Percentiles rank a stretch among this genome's conserved stretches.
phyloP scores from a whole-genome alignment of 441 rosid genomes.

The Adansonia grandidieri region DNA sequence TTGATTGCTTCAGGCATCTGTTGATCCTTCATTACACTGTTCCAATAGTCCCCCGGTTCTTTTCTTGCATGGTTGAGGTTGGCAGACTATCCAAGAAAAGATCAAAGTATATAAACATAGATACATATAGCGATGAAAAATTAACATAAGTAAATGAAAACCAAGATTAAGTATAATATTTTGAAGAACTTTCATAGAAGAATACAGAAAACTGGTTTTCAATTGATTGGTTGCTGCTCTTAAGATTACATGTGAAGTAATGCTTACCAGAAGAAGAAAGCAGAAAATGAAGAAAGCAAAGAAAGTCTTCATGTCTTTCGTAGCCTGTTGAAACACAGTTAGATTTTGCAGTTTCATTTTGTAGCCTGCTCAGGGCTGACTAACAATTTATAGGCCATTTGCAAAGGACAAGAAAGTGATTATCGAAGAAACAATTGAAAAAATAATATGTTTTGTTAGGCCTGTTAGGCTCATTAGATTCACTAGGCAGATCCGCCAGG shows the following conservation, averaged over 20 bases:
- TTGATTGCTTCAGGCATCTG: slow-evolving; percentile 38
- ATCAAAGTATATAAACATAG: not conserved
- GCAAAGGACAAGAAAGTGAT: slow-evolving; percentile 20
- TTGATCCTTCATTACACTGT: slow-evolving; percentile 30
- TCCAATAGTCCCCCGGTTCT: slow-evolving; percentile 40
- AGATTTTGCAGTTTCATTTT: not conserved
- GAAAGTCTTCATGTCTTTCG: slow-evolving; percentile 19
- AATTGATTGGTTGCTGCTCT: not conserved
- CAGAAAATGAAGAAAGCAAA: not conserved
- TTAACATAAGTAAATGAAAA: not conserved
- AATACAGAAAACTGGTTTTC: not conserved
- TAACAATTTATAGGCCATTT: slow-evolving; percentile 12
- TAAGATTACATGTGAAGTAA: not conserved
- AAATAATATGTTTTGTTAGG: not conserved
- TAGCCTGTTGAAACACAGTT: not conserved
- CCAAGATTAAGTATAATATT: not conserved
- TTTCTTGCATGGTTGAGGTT: slow-evolving; percentile 32
- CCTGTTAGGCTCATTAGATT: too few relatives aligned
- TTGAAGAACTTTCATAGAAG: not conserved
- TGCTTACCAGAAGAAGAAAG: slow-evolving; percentile 26
- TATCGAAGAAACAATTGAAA: not conserved
- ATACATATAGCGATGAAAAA: not conserved
- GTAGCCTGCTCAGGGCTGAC: not conserved
- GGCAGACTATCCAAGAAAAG: slow-evolving; percentile 25
- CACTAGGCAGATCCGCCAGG: too few relatives aligned